Conservation (phyloP, 176 grass and related monocot genomes). For the Musa schizocarpa region DNA sequence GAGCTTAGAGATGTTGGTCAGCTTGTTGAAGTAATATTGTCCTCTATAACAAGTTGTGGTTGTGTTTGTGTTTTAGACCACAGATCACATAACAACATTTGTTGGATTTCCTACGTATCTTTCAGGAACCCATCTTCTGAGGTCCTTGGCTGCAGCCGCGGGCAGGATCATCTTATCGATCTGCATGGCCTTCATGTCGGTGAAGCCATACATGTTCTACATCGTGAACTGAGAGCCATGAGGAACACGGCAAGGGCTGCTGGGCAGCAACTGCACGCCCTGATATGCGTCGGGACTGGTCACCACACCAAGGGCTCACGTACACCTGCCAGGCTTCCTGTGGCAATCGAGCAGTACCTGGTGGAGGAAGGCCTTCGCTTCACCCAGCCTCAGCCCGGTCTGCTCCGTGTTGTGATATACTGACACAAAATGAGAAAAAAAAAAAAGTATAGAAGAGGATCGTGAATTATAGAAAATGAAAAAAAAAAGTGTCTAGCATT, state of each 20-base stretch:
- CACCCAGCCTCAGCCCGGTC: conserved; percentile 71
- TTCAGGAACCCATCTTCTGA: conserved; percentile 52
- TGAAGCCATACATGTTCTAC: conserved; percentile 73
- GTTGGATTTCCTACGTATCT: background rate
- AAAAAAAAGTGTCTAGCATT: background rate
- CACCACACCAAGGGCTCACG: conserved; percentile 91
- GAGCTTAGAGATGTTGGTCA: too few relatives aligned
- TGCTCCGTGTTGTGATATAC: conserved; percentile 69
- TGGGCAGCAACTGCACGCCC: conserved; percentile 60
- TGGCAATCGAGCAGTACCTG: conserved; percentile 78
- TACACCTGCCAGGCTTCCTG: conserved; percentile 67
- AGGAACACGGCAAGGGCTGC: conserved; percentile 41
- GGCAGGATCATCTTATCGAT: conserved; percentile 59
- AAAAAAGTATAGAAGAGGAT: conserved; percentile 1
- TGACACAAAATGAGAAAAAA: conserved; percentile 33
- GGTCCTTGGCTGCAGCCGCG: conserved; percentile 17
- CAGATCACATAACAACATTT: background rate
- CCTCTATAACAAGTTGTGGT: too few relatives aligned
- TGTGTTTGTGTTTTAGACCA: background rate
- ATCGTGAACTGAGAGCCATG: conserved; percentile 55
- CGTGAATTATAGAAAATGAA: background rate
- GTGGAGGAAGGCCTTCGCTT: conserved; percentile 67
- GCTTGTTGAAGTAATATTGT: too few relatives aligned
- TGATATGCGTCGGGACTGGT: conserved; percentile 82
- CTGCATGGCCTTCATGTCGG: conserved; percentile 84